Conservation (phyloP, 495 filamentous ascomycete genomes). For the Aspergillus nidulans region DNA sequence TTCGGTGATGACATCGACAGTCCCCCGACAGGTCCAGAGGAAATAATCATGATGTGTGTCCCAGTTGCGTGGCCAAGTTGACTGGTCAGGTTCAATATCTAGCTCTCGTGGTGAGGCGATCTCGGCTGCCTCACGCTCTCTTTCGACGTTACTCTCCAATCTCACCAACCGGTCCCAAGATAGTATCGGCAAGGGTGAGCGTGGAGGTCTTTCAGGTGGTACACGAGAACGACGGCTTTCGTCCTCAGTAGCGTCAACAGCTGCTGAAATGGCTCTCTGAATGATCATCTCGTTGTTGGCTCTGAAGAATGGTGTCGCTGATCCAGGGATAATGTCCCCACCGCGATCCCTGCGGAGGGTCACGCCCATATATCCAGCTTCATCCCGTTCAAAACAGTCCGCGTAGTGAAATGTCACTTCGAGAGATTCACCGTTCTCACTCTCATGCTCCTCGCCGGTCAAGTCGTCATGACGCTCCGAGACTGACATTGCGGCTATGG, state of each 20-base stretch:
- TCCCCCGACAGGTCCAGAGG: slow-evolving; percentile 17
- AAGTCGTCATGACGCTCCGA: neutral
- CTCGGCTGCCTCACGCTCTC: slow-evolving; percentile 5
- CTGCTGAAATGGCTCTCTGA: neutral
- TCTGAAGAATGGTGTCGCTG: neutral
- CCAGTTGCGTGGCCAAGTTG: slow-evolving; percentile 11
- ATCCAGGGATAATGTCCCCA: neutral
- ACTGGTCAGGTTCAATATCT: slow-evolving; percentile 5
- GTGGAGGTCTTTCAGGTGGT: slow-evolving; percentile 1
- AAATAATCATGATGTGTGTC: slow-evolving; percentile 15
- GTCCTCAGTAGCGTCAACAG: neutral
- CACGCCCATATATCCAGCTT: neutral
- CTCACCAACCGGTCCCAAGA: neutral
- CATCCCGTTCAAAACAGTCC: neutral
- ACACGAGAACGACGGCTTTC: neutral
- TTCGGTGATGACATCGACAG: slow-evolving; percentile 11
- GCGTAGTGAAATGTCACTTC: neutral
- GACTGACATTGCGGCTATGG: neutral
- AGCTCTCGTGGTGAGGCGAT: neutral
- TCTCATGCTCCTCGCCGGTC: neutral
- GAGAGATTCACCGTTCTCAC: neutral
- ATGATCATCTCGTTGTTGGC: neutral
- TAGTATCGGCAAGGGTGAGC: neutral
- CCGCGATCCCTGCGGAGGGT: neutral
- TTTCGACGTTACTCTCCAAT: neutral